These are phyloP conservation scores for Scheffersomyces parashehatae DNA, from an alignment of 1,139 yeast genomes.

Conservation along the genomic window DNA sequence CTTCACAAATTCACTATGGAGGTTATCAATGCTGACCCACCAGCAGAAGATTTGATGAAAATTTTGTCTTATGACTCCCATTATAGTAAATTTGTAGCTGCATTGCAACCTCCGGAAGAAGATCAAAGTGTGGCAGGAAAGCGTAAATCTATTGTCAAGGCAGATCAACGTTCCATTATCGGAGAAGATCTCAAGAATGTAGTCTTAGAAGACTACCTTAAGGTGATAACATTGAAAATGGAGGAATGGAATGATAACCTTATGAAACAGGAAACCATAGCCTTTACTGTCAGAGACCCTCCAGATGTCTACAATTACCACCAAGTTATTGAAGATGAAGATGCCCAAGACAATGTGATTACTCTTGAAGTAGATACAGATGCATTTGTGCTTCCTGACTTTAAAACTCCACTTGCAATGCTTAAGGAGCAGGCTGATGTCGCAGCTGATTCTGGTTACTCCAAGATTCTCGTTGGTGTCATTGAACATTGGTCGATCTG, in stretches of 20 bases:
- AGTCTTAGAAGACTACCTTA: constrained; percentile 70
- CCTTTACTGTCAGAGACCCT: constrained; percentile 65
- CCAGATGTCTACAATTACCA: constrained; percentile 59
- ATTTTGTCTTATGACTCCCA: constrained; percentile 76
- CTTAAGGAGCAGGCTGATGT: constrained; percentile 90
- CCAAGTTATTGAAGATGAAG: constrained; percentile 45
- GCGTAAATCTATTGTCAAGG: constrained; percentile 44
- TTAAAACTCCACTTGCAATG: constrained; percentile 63
- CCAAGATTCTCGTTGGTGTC: constrained; percentile 80
- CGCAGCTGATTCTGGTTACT: constrained; percentile 85
- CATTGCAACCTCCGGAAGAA: constrained; percentile 22
- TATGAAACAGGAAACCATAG: constrained; percentile 60
- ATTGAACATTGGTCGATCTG: constrained; percentile 71
- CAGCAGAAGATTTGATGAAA: constrained; percentile 60
- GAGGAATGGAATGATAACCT: constrained; percentile 79
- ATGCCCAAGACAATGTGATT: constrained; percentile 57
- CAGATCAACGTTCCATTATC: constrained; percentile 50
- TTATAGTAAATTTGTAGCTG: constrained; percentile 46
- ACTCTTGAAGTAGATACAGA: constrained; percentile 65
- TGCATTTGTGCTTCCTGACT: constrained; percentile 61
- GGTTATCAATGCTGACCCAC: constrained; percentile 71
- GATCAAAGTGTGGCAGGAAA: constrained; percentile 28
- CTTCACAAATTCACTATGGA: constrained; percentile 63
- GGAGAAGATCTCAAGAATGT: constrained; percentile 70
- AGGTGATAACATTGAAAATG: constrained; percentile 68